These are phyloP conservation scores for Trichoderma reesei DNA, from an alignment of 495 filamentous ascomycete species.

Conservation along the genomic window DNA sequence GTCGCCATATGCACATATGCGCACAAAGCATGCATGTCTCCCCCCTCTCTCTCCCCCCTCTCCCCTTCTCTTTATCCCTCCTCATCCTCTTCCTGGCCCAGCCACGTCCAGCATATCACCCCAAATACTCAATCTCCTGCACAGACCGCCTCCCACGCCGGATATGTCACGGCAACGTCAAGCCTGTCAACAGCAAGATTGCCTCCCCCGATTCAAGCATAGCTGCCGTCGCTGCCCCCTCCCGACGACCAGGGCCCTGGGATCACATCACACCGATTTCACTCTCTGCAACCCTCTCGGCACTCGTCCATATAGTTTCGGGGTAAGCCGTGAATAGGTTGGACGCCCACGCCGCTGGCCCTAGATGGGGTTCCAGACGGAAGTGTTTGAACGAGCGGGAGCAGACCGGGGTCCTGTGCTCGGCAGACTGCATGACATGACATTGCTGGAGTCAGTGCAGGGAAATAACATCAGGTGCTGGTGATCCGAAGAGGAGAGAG, in stretches of 20 bases:
- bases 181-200: background rate
- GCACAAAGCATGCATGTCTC: too few relatives aligned
- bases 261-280: background rate
- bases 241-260: background rate
- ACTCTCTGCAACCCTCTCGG: background rate
- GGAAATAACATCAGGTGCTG: too few relatives aligned
- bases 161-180: too few relatives aligned
- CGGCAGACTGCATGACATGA: background rate
- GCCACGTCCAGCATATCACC: too few relatives aligned
- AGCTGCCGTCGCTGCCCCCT: background rate
- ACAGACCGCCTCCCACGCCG: too few relatives aligned
- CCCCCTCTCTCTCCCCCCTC: too few relatives aligned
- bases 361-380: background rate
- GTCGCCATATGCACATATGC: too few relatives aligned
- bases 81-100: too few relatives aligned
- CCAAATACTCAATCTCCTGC: background rate
- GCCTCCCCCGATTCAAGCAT: background rate
- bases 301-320: background rate
- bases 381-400: background rate
- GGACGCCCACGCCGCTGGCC: background rate
- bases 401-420: background rate
- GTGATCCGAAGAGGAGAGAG: too few relatives aligned
- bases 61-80: too few relatives aligned
- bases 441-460: too few relatives aligned
- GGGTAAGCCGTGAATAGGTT: too few relatives aligned